phyloP scores from a whole-genome alignment of 129 eudicot genomes.

The Helichrysum umbraculigerum region DNA sequence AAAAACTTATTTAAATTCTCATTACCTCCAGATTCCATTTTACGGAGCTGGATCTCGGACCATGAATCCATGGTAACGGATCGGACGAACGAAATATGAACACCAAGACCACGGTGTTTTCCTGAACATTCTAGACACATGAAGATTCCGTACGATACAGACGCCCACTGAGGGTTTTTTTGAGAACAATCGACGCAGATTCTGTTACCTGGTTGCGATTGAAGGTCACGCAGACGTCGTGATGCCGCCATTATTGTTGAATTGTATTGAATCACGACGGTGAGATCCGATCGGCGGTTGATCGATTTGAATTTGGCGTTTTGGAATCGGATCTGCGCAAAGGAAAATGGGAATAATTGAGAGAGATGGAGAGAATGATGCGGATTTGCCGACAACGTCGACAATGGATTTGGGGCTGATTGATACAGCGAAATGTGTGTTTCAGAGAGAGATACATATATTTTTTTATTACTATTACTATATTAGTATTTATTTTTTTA shows the following conservation, averaged over 20 bases:
- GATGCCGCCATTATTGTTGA: conserved; percentile 55
- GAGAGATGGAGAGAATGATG: not conserved
- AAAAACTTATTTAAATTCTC: conserved; percentile 55
- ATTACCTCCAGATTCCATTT: conserved; percentile 87
- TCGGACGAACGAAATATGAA: conserved; percentile 85
- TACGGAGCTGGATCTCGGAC: conserved; percentile 87
- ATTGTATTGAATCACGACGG: conserved; percentile 27
- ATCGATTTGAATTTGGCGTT: conserved; percentile 1
- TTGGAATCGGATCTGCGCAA: conserved; percentile 29
- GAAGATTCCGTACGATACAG: conserved; percentile 79
- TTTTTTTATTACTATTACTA: no score
- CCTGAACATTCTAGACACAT: conserved; percentile 95
- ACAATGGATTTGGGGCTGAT: not conserved
- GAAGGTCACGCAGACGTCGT: conserved; percentile 81
- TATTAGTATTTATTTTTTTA: no score
- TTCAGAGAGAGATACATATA: no score
- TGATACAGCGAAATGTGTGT: not conserved
- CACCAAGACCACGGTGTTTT: conserved; percentile 94
- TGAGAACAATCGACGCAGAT: conserved; percentile 91
- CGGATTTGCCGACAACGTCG: not conserved
- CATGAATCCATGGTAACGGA: conserved; percentile 97
- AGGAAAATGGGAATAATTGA: not conserved
- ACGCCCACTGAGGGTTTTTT: conserved; percentile 96
- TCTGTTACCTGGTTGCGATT: conserved; percentile 69
- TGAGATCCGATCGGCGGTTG: conserved; percentile 14